Percentiles rank a stretch among this genome's conserved stretches.
phyloP scores from a whole-genome alignment of 768 basidiomycete genomes.

The Artomyces pyxidatus region DNA sequence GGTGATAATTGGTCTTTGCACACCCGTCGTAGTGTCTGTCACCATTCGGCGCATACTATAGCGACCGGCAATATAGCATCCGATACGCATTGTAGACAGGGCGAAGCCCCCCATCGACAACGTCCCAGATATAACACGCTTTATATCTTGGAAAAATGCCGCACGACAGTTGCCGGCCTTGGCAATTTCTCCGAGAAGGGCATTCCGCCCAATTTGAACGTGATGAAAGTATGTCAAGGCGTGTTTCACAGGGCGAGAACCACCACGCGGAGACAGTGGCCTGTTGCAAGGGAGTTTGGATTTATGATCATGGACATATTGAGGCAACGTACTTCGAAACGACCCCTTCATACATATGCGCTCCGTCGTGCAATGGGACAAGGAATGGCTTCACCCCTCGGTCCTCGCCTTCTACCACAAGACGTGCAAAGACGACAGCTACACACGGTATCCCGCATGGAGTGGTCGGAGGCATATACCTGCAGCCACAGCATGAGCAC shows the following conservation, averaged over 20 bases:
- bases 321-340: slow-evolving; percentile 18
- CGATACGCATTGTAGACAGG: slow-evolving; percentile 41
- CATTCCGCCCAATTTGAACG: slow-evolving; percentile 21
- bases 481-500: slow-evolving; percentile 8
- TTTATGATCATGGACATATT: neutral
- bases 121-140: slow-evolving; percentile 17
- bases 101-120: slow-evolving; percentile 11
- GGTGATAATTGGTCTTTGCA: slow-evolving; percentile 26
- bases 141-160: slow-evolving; percentile 14
- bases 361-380: slow-evolving; percentile 31
- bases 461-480: slow-evolving; percentile 37
- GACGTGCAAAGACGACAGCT: slow-evolving; percentile 31
- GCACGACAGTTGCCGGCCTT: slow-evolving; percentile 4
- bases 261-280: slow-evolving; percentile 7
- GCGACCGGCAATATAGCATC: slow-evolving; percentile 43
- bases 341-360: slow-evolving; percentile 29
- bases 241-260: slow-evolving; percentile 25
- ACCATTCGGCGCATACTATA: slow-evolving; percentile 51
- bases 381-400: slow-evolving; percentile 31
- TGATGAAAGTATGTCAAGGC: slow-evolving; percentile 24
- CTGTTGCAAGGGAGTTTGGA: neutral
- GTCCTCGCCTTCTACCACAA: slow-evolving; percentile 27
- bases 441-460: slow-evolving; percentile 26
- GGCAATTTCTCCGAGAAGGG: slow-evolving; percentile 18
- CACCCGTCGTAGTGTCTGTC: neutral